Conservation (phyloP, 73 alveolate species). For the Stentor coeruleus region DNA sequence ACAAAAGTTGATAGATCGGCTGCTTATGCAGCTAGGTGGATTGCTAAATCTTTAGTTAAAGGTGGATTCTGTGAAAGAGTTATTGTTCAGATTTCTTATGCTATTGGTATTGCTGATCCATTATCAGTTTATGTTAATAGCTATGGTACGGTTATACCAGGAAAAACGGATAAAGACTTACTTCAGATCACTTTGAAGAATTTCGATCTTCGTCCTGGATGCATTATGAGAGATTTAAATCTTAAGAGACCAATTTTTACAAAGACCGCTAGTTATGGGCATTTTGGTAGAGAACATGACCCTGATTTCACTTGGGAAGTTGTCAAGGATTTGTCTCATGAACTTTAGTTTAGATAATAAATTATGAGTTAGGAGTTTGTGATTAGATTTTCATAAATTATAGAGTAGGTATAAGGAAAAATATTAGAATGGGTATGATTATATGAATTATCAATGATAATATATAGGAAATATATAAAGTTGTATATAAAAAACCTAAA, state of each 20-base stretch:
- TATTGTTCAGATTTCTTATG: conserved; percentile 86
- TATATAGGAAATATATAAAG: no score
- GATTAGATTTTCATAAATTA: no score
- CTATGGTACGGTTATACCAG: conserved; percentile 74
- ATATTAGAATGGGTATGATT: no score
- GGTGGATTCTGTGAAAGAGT: conserved; percentile 77
- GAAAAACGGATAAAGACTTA: conserved; percentile 64
- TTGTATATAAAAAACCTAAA: no score
- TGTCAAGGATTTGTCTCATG: conserved; percentile 27
- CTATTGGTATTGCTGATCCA: conserved; percentile 89
- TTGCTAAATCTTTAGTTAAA: conserved; percentile 87
- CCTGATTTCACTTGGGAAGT: conserved; percentile 54
- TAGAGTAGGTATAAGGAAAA: no score
- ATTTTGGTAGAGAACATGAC: conserved; percentile 84
- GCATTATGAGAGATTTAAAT: conserved; percentile 66
- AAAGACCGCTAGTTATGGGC: conserved; percentile 85
- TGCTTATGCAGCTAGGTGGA: conserved; percentile 94
- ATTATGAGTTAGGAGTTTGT: neutral
- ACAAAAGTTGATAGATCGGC: conserved; percentile 97
- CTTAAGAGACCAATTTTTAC: conserved; percentile 72
- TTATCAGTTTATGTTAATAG: conserved; percentile 80
- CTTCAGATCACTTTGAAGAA: conserved; percentile 55
- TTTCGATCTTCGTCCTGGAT: conserved; percentile 77
- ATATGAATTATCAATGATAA: no score
- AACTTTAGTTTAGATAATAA: neutral